Evolutionary conservation across 2,329 filamentous ascomycete species (phyloP), one percentile per base, ranked within the genome.

Genomic region (Aureobasidium subglaciale): DNA sequence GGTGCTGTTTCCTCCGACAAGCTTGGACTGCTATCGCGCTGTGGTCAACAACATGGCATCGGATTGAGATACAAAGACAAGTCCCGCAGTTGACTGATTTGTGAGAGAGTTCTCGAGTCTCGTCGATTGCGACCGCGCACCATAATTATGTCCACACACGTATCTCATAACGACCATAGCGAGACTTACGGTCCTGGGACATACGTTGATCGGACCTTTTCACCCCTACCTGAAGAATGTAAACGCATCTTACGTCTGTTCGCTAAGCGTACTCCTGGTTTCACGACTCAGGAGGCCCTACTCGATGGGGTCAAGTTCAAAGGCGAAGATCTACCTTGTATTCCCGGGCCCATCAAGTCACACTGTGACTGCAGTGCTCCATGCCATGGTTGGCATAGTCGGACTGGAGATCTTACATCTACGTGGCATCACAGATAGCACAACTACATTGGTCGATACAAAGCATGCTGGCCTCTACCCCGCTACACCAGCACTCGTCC

Each of bases 381-480:
- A 75, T 52, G 72, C 69, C 8, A 75, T 76, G 73, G 67, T 65
- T 43, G 74, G 74, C 10, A 57, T 75, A 4, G 64, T 73, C n/a
- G 71, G 61, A 3, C 68, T 72, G 52, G 73, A 75, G 55, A 65
- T 76, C 11, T 59, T 71, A 1, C 64, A 61, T 10, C 58, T 67
- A 10, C 63, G 64, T 29, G 64, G 64, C 3, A 57, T 58, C 7
- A 40, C 37, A 2, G 6, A 4, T 10, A 15, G 2, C 20, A 40
- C 18, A 3, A 24, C 20, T 11, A 40, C 9, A n/a, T 68, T 64
- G 0, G 67, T 79, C 55, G 71, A 79, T 60, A 78, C 75, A 0
- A 74, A 76, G 18, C 74, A 78, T 29, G 69, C 72, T 1, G 72
- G 67, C 0, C 63, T 79, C 7, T 79, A 72, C 68, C 69, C 76